These are phyloP conservation scores for Carex myosuroides DNA, from an alignment of 176 grass and related monocot genomes.

Conservation along the genomic window DNA sequence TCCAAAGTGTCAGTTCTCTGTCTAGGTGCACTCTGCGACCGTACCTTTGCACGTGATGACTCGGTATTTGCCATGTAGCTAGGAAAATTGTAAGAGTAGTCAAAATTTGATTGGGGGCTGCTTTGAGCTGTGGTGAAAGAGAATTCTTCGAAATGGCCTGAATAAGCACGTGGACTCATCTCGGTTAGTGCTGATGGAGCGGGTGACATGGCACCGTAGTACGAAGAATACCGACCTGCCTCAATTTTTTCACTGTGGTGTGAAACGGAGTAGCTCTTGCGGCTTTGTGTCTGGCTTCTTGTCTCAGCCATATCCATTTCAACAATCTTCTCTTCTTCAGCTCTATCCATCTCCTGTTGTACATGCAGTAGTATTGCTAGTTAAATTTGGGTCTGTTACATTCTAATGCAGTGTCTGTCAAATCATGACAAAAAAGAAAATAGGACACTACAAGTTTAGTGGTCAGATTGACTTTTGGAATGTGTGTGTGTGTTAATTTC, in stretches of 20 bases:
- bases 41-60: constrained; percentile 66
- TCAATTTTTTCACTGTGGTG: constrained; percentile 28
- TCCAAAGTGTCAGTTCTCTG: constrained; percentile 57
- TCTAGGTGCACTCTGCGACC: constrained; percentile 78
- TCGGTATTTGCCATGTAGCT: constrained; percentile 84
- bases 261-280: constrained; percentile 14
- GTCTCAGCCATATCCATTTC: constrained; percentile 66
- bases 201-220: constrained; percentile 26
- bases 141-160: constrained; percentile 24
- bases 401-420: neutral
- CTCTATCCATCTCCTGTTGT: constrained; percentile 60
- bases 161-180: constrained; percentile 19
- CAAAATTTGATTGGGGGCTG: constrained; percentile 26
- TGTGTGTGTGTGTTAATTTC: neutral
- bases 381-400: neutral
- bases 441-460: neutral
- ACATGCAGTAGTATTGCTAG: neutral
- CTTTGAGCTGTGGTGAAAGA: constrained; percentile 25
- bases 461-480: neutral
- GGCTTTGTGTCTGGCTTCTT: constrained; percentile 26
- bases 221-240: constrained; percentile 4
- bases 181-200: constrained; percentile 25
- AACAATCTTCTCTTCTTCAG: constrained; percentile 69
- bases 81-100: constrained; percentile 34
- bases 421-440: neutral